These are phyloP conservation scores for Pisolithus thermaeus DNA, from an alignment of 1,284 basidiomycete species.

Conservation along the genomic window DNA sequence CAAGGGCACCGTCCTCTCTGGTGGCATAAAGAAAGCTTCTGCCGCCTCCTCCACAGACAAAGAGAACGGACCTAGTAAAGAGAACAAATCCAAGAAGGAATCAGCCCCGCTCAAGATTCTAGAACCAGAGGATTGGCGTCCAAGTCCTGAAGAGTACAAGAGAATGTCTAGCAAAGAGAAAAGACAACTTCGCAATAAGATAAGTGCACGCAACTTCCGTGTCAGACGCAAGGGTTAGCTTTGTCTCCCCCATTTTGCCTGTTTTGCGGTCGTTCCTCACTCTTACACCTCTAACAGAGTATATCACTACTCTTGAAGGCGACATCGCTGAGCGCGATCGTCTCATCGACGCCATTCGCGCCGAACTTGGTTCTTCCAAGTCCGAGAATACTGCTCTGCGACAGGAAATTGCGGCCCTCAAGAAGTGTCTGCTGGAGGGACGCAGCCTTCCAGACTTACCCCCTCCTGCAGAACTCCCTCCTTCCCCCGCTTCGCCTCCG, in stretches of 20 bases:
- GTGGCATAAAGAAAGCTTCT: slow-evolving; percentile 58
- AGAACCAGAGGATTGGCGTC: slow-evolving; percentile 69
- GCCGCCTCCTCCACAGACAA: slow-evolving; percentile 26
- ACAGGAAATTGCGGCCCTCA: slow-evolving; percentile 79
- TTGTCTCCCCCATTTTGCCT: slow-evolving; percentile 3
- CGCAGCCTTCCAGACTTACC: slow-evolving; percentile 37
- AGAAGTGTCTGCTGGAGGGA: slow-evolving; percentile 70
- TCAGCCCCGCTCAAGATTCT: slow-evolving; percentile 19
- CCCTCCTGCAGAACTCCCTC: slow-evolving; percentile 40
- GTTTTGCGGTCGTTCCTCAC: not conserved
- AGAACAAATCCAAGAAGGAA: slow-evolving; percentile 14
- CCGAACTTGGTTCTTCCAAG: slow-evolving; percentile 75
- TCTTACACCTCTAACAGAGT: slow-evolving; percentile 49
- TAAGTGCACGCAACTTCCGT: slow-evolving; percentile 91
- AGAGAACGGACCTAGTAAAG: slow-evolving; percentile 25
- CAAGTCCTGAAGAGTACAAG: slow-evolving; percentile 89
- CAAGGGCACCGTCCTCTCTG: slow-evolving; percentile 66
- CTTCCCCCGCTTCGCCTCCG: slow-evolving; percentile 33
- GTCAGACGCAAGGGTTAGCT: slow-evolving; percentile 81
- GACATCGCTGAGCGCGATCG: slow-evolving; percentile 91
- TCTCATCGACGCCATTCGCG: slow-evolving; percentile 83
- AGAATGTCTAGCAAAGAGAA: slow-evolving; percentile 97
- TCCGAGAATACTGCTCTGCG: slow-evolving; percentile 83
- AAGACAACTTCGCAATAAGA: slow-evolving; percentile 94
- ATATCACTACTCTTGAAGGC: slow-evolving; percentile 88